These are phyloP conservation scores for Clonostachys byssicola DNA, from an alignment of 2,329 filamentous ascomycete species.

Conservation along the genomic window DNA sequence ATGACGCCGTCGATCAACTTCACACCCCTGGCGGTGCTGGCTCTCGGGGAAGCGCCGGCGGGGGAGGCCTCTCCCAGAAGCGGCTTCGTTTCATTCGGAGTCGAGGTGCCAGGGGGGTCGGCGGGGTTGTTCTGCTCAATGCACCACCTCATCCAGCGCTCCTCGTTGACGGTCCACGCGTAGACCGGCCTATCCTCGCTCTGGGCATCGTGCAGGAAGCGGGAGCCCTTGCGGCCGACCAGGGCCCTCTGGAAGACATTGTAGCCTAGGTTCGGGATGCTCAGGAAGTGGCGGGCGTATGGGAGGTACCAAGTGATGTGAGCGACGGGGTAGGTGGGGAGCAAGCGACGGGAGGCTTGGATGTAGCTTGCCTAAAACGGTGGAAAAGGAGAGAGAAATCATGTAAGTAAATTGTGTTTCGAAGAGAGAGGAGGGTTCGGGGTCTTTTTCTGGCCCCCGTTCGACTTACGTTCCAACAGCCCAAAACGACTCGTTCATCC, in stretches of 20 bases:
- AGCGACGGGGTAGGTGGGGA: conserved; percentile 60
- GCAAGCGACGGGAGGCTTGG: conserved; percentile 53
- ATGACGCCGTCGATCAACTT: conserved; percentile 70
- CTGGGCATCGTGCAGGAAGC: conserved; percentile 60
- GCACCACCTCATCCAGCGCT: conserved; percentile 76
- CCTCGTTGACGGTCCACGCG: conserved; percentile 84
- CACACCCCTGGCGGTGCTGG: neutral
- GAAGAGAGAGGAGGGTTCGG: neutral
- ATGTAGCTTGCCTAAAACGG: conserved; percentile 58
- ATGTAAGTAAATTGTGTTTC: neutral
- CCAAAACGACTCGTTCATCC: conserved; percentile 71
- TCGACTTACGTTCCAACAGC: conserved; percentile 68
- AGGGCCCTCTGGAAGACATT: conserved; percentile 71
- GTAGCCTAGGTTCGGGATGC: conserved; percentile 64
- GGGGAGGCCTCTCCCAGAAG: too few relatives aligned
- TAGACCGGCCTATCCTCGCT: conserved; percentile 53
- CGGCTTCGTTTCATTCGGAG: too few relatives aligned
- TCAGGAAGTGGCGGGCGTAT: conserved; percentile 69
- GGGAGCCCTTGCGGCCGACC: conserved; percentile 60
- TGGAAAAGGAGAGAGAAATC: neutral
- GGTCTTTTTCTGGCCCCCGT: neutral
- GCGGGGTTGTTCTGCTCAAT: conserved; percentile 35
- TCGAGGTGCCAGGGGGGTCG: conserved; percentile 16
- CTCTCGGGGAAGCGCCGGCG: neutral
- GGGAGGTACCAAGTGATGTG: conserved; percentile 64